phyloP scores from a whole-genome alignment of 768 basidiomycete genomes.

The Hemileccinum impolitum region DNA sequence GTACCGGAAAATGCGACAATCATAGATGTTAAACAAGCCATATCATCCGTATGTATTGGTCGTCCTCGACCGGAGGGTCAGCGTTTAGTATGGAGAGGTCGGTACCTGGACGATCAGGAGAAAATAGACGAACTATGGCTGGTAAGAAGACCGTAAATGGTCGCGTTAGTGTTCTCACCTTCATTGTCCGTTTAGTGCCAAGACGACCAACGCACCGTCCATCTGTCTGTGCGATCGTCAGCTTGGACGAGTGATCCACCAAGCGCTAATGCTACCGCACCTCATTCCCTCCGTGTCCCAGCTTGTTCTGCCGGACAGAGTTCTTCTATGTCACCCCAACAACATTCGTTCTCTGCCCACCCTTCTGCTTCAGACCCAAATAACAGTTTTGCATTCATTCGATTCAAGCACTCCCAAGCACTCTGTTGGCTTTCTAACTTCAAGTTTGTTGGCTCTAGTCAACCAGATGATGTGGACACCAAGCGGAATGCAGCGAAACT shows the following conservation, averaged over 20 bases:
- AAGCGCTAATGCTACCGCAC: constrained; percentile 17
- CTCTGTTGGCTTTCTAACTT: constrained; percentile 24
- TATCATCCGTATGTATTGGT: constrained; percentile 57
- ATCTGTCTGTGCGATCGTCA: constrained; percentile 77
- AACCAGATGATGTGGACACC: constrained; percentile 10
- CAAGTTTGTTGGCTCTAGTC: constrained; percentile 12
- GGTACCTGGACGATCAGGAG: constrained; percentile 62
- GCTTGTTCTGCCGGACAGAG: neutral
- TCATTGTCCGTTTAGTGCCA: constrained; percentile 36
- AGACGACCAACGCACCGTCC: constrained; percentile 60
- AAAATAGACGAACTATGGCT: constrained; percentile 67
- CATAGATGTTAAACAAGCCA: constrained; percentile 64
- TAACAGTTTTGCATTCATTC: constrained; percentile 18
- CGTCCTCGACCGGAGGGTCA: constrained; percentile 68
- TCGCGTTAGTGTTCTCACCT: constrained; percentile 5
- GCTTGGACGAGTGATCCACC: constrained; percentile 65
- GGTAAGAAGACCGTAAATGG: constrained; percentile 36
- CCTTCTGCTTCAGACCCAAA: neutral
- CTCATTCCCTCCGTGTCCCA: neutral
- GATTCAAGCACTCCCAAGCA: constrained; percentile 24
- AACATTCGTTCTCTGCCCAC: neutral
- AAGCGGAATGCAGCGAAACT: constrained; percentile 22
- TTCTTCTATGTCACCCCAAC: neutral
- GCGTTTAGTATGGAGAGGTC: constrained; percentile 72
- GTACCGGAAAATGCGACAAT: constrained; percentile 50